These are phyloP conservation scores for Pisolithus marmoratus DNA, from an alignment of 768 basidiomycete species.

Conservation along the genomic window DNA sequence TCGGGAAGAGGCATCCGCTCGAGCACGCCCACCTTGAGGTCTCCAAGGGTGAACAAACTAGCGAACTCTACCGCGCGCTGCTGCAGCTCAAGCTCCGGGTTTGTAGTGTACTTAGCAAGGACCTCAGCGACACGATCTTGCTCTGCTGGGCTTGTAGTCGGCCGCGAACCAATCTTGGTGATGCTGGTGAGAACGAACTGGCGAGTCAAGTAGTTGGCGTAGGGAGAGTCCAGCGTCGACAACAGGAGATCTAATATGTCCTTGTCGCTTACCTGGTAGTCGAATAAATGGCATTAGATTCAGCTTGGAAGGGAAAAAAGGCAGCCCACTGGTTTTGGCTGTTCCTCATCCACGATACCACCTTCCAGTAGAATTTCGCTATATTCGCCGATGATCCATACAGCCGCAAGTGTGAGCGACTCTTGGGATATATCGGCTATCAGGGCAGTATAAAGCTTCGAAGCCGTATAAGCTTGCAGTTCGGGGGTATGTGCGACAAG, in stretches of 20 bases:
- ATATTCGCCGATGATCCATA: slow-evolving; percentile 97
- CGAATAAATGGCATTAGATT: background rate
- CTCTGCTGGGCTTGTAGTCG: slow-evolving; percentile 56
- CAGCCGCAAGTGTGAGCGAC: slow-evolving; percentile 84
- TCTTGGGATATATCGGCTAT: slow-evolving; percentile 94
- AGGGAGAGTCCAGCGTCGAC: slow-evolving; percentile 87
- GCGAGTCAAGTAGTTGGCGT: slow-evolving; percentile 83
- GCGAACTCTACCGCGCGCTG: slow-evolving; percentile 96
- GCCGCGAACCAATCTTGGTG: slow-evolving; percentile 85
- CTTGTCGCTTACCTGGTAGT: slow-evolving; percentile 63
- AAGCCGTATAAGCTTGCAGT: slow-evolving; percentile 91
- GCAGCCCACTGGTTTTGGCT: slow-evolving; percentile 54
- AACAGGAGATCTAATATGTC: slow-evolving; percentile 84
- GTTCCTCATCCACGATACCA: slow-evolving; percentile 76
- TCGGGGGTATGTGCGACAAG: slow-evolving; percentile 96
- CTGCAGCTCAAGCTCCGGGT: slow-evolving; percentile 90
- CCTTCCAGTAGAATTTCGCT: slow-evolving; percentile 84
- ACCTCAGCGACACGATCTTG: slow-evolving; percentile 77
- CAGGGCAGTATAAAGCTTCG: slow-evolving; percentile 83
- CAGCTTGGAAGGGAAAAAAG: background rate
- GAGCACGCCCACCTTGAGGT: slow-evolving; percentile 77
- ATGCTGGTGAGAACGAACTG: slow-evolving; percentile 89
- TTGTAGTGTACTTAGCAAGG: slow-evolving; percentile 77
- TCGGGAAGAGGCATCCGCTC: slow-evolving; percentile 99
- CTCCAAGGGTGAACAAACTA: slow-evolving; percentile 70